phyloP scores from a whole-genome alignment of 495 filamentous ascomycete species.

The Jackrogersella multiformis region DNA sequence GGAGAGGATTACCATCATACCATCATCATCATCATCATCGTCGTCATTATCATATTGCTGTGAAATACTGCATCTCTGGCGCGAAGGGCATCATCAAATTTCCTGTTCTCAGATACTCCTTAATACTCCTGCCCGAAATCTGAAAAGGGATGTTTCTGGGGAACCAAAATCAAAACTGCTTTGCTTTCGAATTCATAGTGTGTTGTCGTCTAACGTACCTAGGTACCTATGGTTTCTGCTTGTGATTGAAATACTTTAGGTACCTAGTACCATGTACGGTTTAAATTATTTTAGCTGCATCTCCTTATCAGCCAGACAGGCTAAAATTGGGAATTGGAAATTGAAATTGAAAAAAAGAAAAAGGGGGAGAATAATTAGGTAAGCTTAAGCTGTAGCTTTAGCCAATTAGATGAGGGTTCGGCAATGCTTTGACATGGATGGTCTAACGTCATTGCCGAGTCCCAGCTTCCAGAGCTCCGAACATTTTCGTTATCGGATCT shows the following conservation, averaged over 20 bases:
- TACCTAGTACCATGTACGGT: too few species aligned
- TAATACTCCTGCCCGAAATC: constrained; percentile 9
- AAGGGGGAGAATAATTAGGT: constrained; percentile 30
- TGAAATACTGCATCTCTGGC: constrained; percentile 43
- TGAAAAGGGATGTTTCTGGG: constrained; percentile 6
- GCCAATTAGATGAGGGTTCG: constrained; percentile 30
- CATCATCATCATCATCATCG: too few species aligned
- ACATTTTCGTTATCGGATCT: constrained; percentile 18
- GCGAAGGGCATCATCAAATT: constrained; percentile 37
- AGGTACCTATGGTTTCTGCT: neutral
- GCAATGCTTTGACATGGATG: constrained; percentile 25
- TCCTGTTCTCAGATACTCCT: constrained; percentile 18
- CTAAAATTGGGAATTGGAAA: neutral
- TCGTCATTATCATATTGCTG: constrained; percentile 39
- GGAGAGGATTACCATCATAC: constrained; percentile 36
- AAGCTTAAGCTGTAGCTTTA: constrained; percentile 23
- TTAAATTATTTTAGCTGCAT: neutral
- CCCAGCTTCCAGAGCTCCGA: constrained; percentile 41
- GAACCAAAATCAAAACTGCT: constrained; percentile 15
- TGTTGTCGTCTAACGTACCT: neutral
- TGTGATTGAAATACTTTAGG: too few species aligned
- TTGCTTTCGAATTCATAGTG: neutral
- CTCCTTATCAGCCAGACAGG: constrained; percentile 2
- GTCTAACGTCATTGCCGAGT: constrained; percentile 40
- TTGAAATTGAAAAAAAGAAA: neutral